Evolutionary conservation across 1,284 basidiomycete species (phyloP).

Genomic region (Cerioporus squamosus): DNA sequence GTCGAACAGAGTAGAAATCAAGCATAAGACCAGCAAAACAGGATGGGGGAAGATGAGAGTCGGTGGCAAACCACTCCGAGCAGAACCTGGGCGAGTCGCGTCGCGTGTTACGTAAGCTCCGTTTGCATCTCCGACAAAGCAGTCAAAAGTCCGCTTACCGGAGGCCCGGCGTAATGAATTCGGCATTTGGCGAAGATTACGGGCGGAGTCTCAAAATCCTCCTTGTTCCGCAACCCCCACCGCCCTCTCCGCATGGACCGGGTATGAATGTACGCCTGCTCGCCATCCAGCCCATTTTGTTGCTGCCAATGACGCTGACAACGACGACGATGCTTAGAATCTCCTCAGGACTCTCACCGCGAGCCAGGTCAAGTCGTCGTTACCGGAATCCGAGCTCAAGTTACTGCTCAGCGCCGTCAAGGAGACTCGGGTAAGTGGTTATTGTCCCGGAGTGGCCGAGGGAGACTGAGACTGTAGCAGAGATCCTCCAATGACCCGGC

Average conservation of each 20-base stretch:
- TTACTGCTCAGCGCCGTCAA: slow-evolving; percentile 74
- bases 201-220: slow-evolving; percentile 41
- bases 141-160: not conserved
- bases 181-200: slow-evolving; percentile 26
- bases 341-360: slow-evolving; percentile 77
- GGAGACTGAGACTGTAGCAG: slow-evolving; percentile 35
- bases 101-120: slow-evolving; percentile 31
- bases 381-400: slow-evolving; percentile 66
- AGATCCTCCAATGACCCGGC: slow-evolving; percentile 62
- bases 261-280: slow-evolving; percentile 47
- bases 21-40: slow-evolving; percentile 27
- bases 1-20: slow-evolving; percentile 24
- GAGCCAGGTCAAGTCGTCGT: slow-evolving; percentile 58
- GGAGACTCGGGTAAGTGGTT: slow-evolving; percentile 69
- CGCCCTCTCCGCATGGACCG: slow-evolving; percentile 28
- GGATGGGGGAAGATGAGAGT: slow-evolving; percentile 21
- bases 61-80: slow-evolving; percentile 14
- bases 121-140: slow-evolving; percentile 9
- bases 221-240: slow-evolving; percentile 36
- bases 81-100: slow-evolving; percentile 22
- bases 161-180: not conserved
- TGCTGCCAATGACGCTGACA: slow-evolving; percentile 23
- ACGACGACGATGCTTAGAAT: slow-evolving; percentile 51
- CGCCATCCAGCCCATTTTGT: slow-evolving; percentile 32
- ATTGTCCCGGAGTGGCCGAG: slow-evolving; percentile 8